phyloP scores from a whole-genome alignment of 129 eudicot species.

The Flaveria robusta region DNA sequence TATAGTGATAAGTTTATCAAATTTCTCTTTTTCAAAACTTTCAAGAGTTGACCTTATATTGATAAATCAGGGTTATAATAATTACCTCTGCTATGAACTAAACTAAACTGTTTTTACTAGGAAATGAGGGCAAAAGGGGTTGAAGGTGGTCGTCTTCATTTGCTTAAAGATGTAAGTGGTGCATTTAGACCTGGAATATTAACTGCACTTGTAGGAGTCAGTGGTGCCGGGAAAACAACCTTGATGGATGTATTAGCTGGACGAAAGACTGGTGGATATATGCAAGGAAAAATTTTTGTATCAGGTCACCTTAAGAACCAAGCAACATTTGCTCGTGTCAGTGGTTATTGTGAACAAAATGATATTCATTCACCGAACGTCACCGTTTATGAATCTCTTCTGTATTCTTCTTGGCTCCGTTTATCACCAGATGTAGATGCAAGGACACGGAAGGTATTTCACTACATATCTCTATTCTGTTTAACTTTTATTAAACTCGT shows the following conservation, averaged over 20 bases:
- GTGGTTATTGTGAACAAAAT: constrained; percentile 87
- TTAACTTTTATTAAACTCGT: background rate
- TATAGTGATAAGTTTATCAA: no score
- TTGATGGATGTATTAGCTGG: constrained; percentile 92
- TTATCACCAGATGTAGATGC: constrained; percentile 54
- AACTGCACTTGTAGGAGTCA: constrained; percentile 77
- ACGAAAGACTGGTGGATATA: constrained; percentile 70
- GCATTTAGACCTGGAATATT: constrained; percentile 85
- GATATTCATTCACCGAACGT: constrained; percentile 88
- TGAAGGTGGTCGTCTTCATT: constrained; percentile 56
- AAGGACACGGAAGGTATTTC: constrained; percentile 52
- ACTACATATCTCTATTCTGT: background rate
- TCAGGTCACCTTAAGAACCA: constrained; percentile 86
- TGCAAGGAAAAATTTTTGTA: constrained; percentile 63
- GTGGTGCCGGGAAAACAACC: constrained; percentile 93
- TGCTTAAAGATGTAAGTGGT: constrained; percentile 75
- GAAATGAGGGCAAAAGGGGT: constrained; percentile 77
- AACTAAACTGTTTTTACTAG: constrained; percentile 23
- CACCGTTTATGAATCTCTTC: constrained; percentile 70
- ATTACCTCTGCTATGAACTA: no score
- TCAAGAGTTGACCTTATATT: no score
- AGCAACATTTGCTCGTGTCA: constrained; percentile 75
- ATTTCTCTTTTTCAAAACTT: no score
- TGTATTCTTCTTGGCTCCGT: constrained; percentile 74
- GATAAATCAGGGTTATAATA: no score